These are phyloP conservation scores for Solanum boliviense DNA, from an alignment of 257 asterid species.

Conservation along the genomic window DNA sequence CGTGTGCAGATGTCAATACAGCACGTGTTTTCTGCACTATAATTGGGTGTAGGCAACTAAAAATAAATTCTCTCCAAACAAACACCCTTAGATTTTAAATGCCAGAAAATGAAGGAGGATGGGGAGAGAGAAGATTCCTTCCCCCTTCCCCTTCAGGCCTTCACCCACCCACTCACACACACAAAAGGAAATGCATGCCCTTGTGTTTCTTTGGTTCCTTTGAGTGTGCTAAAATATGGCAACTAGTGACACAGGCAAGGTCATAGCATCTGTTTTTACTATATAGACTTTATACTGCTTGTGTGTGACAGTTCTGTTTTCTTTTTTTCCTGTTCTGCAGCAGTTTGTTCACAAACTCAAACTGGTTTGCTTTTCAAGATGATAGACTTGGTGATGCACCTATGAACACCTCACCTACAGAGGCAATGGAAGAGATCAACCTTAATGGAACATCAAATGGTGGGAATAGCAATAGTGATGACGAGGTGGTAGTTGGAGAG, in stretches of 20 bases:
- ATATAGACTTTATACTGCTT: not conserved
- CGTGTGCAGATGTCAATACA: not conserved
- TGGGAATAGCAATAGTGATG: constrained; percentile 55
- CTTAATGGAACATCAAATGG: constrained; percentile 36
- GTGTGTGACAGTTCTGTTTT: not conserved
- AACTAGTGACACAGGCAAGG: not conserved
- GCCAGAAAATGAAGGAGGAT: not conserved
- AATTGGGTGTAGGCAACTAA: not conserved
- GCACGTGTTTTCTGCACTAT: not conserved
- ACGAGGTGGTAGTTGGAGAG: constrained; percentile 83
- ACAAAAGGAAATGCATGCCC: not conserved
- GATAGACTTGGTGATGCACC: constrained; percentile 43
- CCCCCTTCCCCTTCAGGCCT: not conserved
- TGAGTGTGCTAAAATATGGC: not conserved
- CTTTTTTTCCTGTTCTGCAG: constrained; percentile 10
- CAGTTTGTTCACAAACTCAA: constrained; percentile 95
- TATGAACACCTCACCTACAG: constrained; percentile 46
- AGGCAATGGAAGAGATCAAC: constrained; percentile 45
- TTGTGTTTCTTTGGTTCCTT: not conserved
- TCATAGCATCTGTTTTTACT: not conserved
- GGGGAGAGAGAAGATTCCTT: not conserved
- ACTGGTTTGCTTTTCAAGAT: constrained; percentile 99
- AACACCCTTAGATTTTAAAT: not conserved
- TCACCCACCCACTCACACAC: not conserved
- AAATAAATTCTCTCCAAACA: not conserved